phyloP scores from a whole-genome alignment of 2,329 filamentous ascomycete genomes.

The Ilyonectria destructans region DNA sequence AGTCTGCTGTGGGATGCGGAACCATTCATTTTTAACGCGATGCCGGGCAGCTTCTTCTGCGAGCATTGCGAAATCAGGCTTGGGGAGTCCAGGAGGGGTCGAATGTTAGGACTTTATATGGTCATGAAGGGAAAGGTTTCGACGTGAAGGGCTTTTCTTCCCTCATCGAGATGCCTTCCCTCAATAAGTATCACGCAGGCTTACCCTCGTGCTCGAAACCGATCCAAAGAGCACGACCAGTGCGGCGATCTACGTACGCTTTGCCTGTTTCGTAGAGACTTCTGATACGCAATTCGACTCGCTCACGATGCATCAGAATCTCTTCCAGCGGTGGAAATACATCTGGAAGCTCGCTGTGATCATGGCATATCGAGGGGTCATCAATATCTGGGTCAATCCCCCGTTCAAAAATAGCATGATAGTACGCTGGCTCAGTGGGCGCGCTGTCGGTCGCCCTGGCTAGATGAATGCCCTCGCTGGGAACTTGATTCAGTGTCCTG shows the following conservation, averaged over 20 bases:
- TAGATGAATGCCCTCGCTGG: neutral
- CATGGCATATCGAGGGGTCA: constrained; percentile 35
- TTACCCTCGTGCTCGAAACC: constrained; percentile 38
- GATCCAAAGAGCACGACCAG: constrained; percentile 37
- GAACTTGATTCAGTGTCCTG: neutral
- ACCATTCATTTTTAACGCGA: too few relatives aligned
- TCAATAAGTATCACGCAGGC: neutral
- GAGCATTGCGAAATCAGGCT: too few relatives aligned
- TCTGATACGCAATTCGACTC: constrained; percentile 11
- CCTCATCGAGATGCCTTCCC: neutral
- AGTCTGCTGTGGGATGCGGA: too few relatives aligned
- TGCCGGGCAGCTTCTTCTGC: too few relatives aligned
- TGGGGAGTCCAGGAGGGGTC: too few relatives aligned
- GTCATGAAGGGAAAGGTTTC: constrained; percentile 40
- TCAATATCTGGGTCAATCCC: constrained; percentile 31
- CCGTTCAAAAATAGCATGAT: constrained; percentile 13
- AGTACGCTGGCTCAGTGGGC: constrained; percentile 10
- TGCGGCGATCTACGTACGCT: constrained; percentile 13
- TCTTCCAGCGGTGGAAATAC: constrained; percentile 22
- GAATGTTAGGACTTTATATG: too few relatives aligned
- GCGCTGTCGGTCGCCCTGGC: neutral
- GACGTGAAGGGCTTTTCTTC: constrained; percentile 23
- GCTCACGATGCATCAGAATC: constrained; percentile 33
- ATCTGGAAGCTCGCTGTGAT: constrained; percentile 38
- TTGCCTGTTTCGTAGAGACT: neutral